Evolutionary conservation across 768 basidiomycete genomes (phyloP).

Genomic region (Cytidiella melzeri): DNA sequence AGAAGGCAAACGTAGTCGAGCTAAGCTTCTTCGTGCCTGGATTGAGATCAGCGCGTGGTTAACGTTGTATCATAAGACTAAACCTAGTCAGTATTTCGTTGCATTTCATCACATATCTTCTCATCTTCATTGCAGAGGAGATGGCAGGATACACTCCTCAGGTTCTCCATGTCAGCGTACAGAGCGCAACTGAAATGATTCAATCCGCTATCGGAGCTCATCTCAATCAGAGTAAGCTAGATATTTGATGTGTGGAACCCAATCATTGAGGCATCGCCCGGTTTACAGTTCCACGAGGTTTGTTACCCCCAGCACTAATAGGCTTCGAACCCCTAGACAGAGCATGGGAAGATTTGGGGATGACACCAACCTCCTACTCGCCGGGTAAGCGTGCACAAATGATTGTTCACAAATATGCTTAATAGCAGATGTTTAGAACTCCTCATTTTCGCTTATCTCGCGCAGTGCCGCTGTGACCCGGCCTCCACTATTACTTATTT

Average conservation of each 20-base stretch:
- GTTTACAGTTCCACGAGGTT: conserved; percentile 48
- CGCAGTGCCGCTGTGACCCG: conserved; percentile 80
- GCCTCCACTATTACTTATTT: conserved; percentile 58
- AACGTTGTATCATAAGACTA: conserved; percentile 35
- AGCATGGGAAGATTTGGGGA: conserved; percentile 47
- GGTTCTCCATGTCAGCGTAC: conserved; percentile 34
- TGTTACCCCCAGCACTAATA: conserved; percentile 37
- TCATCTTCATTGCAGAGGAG: not conserved
- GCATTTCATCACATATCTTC: not conserved
- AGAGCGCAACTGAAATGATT: conserved; percentile 63
- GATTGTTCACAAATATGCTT: not conserved
- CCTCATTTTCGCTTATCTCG: conserved; percentile 71
- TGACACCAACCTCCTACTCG: conserved; percentile 62
- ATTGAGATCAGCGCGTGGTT: conserved; percentile 69
- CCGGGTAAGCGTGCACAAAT: conserved; percentile 38
- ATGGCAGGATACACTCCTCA: not conserved
- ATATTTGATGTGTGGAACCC: not conserved
- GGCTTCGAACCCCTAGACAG: conserved; percentile 34
- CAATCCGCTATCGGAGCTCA: conserved; percentile 72
- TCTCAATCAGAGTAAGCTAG: conserved; percentile 61
- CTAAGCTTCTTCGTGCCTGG: conserved; percentile 73
- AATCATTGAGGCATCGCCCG: conserved; percentile 5
- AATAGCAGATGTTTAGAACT: conserved; percentile 47
- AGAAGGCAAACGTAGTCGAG: conserved; percentile 46
- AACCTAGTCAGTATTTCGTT: conserved; percentile 8